Evolutionary conservation across 768 basidiomycete species (phyloP), one percentile per base, ranked within the genome.

Genomic region (Mycena epipterygia): DNA sequence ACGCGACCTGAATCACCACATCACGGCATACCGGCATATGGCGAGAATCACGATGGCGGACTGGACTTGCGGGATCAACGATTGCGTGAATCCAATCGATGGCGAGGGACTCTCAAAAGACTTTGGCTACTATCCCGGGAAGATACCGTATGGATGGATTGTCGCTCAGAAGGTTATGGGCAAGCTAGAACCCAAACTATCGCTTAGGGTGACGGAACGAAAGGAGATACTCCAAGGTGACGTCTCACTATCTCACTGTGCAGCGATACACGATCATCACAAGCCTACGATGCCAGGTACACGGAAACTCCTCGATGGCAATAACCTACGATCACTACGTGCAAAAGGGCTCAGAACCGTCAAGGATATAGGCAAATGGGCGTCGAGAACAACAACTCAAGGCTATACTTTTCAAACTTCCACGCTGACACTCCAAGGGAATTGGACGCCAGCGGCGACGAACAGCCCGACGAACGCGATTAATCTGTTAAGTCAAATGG

Each of bases 1-100:
- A 2, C 48, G 73, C 0, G 65, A 71, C n/a, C 67, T 75, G 0
- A 75, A 75, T 27, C 74, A 75, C 30, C 74, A 75, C 59, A 68
- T 75, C 3, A 14, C 65, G 19, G 51, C 61, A 5, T 75, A 63
- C 46, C 60, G 72, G 0, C 3, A 14, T 5, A 64, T 75, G 72
- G 74, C 72, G 2, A 30, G 48, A 5, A 68, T 75, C 25, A 72
- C 74, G 1, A 37, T 71, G 8, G 51, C 65, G 0, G 69, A 73
- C 29, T 75, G 72, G 74, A 67, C 65, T 3, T 73, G 72, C 58
- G n/a, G 19, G 11, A 44, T 73, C 5, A 69, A 73, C 51, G 9
- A 35, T 17, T 73, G 71, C 25, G 14, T 39, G 8, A 41, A 49
- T 39, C 67, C 71, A 0, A 46, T 73, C 1, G 71, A 73, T 33